Conservation (phyloP, 2,329 filamentous ascomycete genomes). For the Calonectria honghensis region DNA sequence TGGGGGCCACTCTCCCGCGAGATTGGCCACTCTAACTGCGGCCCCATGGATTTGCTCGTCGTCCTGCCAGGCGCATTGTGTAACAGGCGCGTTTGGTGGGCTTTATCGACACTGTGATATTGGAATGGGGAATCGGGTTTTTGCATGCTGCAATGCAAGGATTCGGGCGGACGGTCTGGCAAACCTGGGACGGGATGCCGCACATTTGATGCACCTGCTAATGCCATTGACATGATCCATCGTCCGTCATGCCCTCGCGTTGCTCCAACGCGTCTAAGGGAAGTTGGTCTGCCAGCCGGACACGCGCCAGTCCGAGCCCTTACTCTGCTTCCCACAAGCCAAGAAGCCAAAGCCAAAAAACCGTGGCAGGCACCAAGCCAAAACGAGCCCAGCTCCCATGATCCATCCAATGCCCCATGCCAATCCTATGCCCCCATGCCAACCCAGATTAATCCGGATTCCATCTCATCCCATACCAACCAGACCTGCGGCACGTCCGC, state of each 20-base stretch:
- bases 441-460: slow-evolving; percentile 31
- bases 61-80: slow-evolving; percentile 24
- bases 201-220: slow-evolving; percentile 20
- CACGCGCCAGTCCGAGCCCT: slow-evolving; percentile 40
- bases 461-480: slow-evolving; percentile 44
- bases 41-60: slow-evolving; percentile 16
- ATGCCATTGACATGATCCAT: slow-evolving; percentile 14
- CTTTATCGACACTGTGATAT: slow-evolving; percentile 11
- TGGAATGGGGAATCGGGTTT: slow-evolving; percentile 17
- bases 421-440: slow-evolving; percentile 36
- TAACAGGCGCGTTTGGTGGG: slow-evolving; percentile 23
- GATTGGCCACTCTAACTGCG: slow-evolving; percentile 36
- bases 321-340: slow-evolving; percentile 38
- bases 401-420: slow-evolving; percentile 48
- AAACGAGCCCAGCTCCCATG: slow-evolving; percentile 44
- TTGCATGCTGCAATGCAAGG: slow-evolving; percentile 15
- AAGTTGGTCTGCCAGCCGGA: slow-evolving; percentile 31
- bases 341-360: slow-evolving; percentile 27
- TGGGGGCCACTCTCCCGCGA: slow-evolving; percentile 35
- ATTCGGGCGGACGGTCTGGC: slow-evolving; percentile 20
- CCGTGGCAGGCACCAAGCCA: slow-evolving; percentile 38
- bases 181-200: slow-evolving; percentile 15
- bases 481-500: slow-evolving; percentile 51
- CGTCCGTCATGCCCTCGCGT: slow-evolving; percentile 27
- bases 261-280: slow-evolving; percentile 22